phyloP scores from a whole-genome alignment of 495 filamentous ascomycete species.

The Xylaria castorea region DNA sequence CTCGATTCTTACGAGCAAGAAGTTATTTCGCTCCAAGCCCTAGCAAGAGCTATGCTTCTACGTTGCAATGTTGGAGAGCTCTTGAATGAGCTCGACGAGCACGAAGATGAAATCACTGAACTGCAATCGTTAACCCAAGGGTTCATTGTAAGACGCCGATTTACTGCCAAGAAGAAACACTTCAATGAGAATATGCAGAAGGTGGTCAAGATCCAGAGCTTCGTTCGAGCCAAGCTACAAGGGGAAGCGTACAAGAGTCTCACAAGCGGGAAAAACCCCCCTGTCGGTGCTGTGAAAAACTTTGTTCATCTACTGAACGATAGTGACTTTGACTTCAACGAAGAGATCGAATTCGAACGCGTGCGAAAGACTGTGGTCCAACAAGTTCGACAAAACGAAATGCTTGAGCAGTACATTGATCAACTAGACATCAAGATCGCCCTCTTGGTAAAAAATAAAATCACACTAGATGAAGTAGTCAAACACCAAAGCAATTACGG shows the following conservation, averaged over 20 bases:
- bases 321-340: slow-evolving; percentile 98
- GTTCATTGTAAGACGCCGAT: slow-evolving; percentile 72
- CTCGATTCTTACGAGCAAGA: slow-evolving; percentile 63
- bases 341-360: slow-evolving; percentile 95
- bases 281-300: slow-evolving; percentile 93
- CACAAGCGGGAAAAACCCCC: slow-evolving; percentile 96
- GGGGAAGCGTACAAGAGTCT: slow-evolving; percentile 97
- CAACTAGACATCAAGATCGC: slow-evolving; percentile 99
- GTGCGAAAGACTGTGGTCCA: slow-evolving; percentile 93
- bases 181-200: slow-evolving; percentile 98
- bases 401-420: slow-evolving; percentile 96
- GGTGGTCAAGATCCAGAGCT: slow-evolving; percentile 98
- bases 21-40: slow-evolving; percentile 71
- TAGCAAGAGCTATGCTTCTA: slow-evolving; percentile 78
- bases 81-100: slow-evolving; percentile 76
- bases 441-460: slow-evolving; percentile 98
- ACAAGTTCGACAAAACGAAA: slow-evolving; percentile 94
- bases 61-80: slow-evolving; percentile 72
- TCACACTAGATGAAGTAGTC: slow-evolving; percentile 96
- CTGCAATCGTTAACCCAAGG: slow-evolving; percentile 80
- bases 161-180: slow-evolving; percentile 83
- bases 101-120: slow-evolving; percentile 75
- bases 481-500: slow-evolving; percentile 97
- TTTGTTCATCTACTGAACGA: slow-evolving; percentile 98
- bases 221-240: slow-evolving; percentile 89